A percentile compares a stretch with the other conserved stretches of the same genome.
These are phyloP conservation scores for Babesia bovis DNA, from an alignment of 169 alveolate genomes.

Conservation along the genomic window DNA sequence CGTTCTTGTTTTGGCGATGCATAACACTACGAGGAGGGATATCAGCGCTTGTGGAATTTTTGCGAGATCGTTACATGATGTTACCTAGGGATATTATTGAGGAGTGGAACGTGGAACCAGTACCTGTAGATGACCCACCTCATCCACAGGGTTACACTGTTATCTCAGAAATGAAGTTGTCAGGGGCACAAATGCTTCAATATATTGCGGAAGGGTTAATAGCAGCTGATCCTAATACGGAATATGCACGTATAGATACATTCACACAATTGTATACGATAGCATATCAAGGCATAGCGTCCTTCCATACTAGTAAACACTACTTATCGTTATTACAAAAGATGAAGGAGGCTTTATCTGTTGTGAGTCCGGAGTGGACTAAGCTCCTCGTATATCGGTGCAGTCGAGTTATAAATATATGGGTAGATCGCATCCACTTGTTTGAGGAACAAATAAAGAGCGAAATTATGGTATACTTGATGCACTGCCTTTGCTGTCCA, in stretches of 20 bases:
- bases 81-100: constrained; percentile 23
- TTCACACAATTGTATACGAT: constrained; percentile 44
- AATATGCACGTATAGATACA: constrained; percentile 31
- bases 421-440: constrained; percentile 36
- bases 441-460: constrained; percentile 38
- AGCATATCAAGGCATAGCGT: constrained; percentile 23
- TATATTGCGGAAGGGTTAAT: constrained; percentile 11
- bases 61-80: constrained; percentile 35
- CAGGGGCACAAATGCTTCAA: constrained; percentile 10
- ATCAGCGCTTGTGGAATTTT: constrained; percentile 25
- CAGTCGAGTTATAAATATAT: constrained; percentile 50
- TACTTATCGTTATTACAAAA: constrained; percentile 20
- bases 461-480: constrained; percentile 30
- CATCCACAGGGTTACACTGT: constrained; percentile 6
- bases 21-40: constrained; percentile 43
- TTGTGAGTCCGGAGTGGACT: not conserved
- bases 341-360: constrained; percentile 1
- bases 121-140: constrained; percentile 26
- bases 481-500: constrained; percentile 37
- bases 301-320: constrained; percentile 40
- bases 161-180: constrained; percentile 40
- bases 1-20: constrained; percentile 43
- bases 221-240: not conserved
- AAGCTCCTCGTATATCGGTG: constrained; percentile 50
- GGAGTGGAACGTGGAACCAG: constrained; percentile 45